These are phyloP conservation scores for Microdochium paspali DNA, from an alignment of 2,329 filamentous ascomycete species.

Conservation along the genomic window DNA sequence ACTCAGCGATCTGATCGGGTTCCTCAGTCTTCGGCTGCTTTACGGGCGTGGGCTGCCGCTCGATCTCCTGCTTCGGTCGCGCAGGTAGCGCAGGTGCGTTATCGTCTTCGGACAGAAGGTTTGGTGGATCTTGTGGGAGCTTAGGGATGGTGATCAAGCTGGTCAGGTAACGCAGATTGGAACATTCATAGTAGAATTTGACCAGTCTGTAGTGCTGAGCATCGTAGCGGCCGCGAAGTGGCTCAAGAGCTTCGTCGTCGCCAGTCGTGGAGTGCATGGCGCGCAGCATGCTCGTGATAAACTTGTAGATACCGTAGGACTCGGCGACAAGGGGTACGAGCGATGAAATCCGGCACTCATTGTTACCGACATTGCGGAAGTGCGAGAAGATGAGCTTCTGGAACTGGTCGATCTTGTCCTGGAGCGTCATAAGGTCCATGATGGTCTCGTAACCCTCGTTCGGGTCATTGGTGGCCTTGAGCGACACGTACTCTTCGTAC, in stretches of 20 bases:
- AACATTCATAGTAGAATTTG: conserved; percentile 99
- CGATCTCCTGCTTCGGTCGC: conserved; percentile 68
- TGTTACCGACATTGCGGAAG: conserved; percentile 84
- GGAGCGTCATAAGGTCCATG: conserved; percentile 87
- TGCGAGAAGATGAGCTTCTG: conserved; percentile 98
- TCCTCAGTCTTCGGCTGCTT: conserved; percentile 62
- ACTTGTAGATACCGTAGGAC: conserved; percentile 99
- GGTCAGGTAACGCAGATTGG: conserved; percentile 91
- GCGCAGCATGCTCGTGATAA: conserved; percentile 97
- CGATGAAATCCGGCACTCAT: conserved; percentile 92
- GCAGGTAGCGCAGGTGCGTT: conserved; percentile 74
- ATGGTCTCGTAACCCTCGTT: conserved; percentile 98
- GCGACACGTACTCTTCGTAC: conserved; percentile 96
- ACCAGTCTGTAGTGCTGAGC: conserved; percentile 94
- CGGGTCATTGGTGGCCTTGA: conserved; percentile 97
- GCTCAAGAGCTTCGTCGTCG: conserved; percentile 85
- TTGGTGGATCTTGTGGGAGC: conserved; percentile 87
- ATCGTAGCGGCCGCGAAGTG: conserved; percentile 80
- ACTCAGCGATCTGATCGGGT: conserved; percentile 91
- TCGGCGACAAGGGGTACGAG: conserved; percentile 91
- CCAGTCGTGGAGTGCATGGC: conserved; percentile 96
- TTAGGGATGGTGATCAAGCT: conserved; percentile 95
- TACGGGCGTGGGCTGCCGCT: conserved; percentile 58
- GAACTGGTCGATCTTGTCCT: conserved; percentile 97
- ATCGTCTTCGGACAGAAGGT: conserved; percentile 76